Evolutionary conservation across 768 basidiomycete species (phyloP).

Genomic region (Rubroboletus satanas): DNA sequence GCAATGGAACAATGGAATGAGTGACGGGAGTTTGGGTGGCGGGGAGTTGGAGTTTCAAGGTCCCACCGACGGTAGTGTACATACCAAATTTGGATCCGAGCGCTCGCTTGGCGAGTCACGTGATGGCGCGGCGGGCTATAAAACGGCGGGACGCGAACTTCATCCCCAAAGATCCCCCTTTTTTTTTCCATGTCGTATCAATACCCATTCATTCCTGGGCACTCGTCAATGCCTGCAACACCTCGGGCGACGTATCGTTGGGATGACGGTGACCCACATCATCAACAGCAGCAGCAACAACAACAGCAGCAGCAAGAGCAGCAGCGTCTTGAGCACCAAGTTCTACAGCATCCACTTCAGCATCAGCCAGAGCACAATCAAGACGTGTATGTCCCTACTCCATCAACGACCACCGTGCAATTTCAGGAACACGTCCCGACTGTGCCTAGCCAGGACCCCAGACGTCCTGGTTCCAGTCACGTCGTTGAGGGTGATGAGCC

Average conservation of each 20-base stretch:
- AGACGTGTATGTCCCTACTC: conserved; percentile 19
- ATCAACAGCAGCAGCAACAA: conserved; percentile 31
- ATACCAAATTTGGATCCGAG: conserved; percentile 18
- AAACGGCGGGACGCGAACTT: conserved; percentile 28
- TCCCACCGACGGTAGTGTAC: not conserved
- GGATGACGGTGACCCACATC: conserved; percentile 36
- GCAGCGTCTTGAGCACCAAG: conserved; percentile 35
- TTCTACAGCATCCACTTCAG: conserved; percentile 37
- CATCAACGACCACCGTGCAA: conserved; percentile 17
- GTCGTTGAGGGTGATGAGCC: conserved; percentile 23
- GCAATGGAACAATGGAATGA: not conserved
- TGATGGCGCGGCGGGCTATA: conserved; percentile 22
- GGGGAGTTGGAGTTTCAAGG: conserved; percentile 7
- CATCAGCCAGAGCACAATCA: conserved; percentile 31
- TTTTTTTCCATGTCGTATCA: conserved; percentile 47
- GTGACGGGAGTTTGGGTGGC: not conserved
- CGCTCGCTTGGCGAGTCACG: conserved; percentile 24
- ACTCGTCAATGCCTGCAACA: conserved; percentile 46
- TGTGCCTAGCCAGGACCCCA: conserved; percentile 29
- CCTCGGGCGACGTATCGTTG: conserved; percentile 41
- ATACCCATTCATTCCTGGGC: conserved; percentile 44
- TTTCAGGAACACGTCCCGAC: conserved; percentile 28
- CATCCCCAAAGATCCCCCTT: conserved; percentile 19
- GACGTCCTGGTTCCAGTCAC: conserved; percentile 18
- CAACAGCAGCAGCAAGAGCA: conserved; percentile 35